Evolutionary conservation across 192 early-diverging fungal species (phyloP), one percentile per base, ranked within the genome.

Genomic region (Umbelopsis isabellina): DNA sequence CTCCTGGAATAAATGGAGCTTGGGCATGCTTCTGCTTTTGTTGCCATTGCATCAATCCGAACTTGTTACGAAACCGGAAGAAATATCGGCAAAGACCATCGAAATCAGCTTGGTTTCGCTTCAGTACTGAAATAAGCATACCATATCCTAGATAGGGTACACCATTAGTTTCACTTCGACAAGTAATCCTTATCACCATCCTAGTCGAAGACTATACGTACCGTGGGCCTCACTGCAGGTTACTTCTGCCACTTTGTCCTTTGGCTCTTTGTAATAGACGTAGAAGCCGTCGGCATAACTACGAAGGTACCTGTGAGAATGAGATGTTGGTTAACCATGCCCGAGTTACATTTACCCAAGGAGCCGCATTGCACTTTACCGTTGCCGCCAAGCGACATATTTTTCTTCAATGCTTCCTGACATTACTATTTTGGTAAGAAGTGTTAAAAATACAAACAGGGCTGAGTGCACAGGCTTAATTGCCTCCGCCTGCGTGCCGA

Each of bases 21-120:
- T 79, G 79, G 9, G 68, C 61, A 18, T 55, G 72, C 27, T 49
- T 68, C 21, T 71, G 69, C 25, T 84, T 82, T 69, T 86, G 84
- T 27, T 86, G 84, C 84, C 84, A 86, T 49, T 80, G 79, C 79
- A 80, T 80, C 9, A 86, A 68, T 9, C 84, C 84, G 33, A 84
- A 82, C 15, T 65, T 58, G 37, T 86, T 86, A 18, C 66, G 68
- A 65, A 81, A 86, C 25, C 77, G 76, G 4, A 80, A 47, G 70
- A 83, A 86, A 76, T 83, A 86, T 41, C 78, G 74, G 13, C 79
- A 73, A 22, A 86, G 72, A 51, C 84, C 84, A 67, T 86, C 84
- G 75, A 86, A 86, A 65, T 86, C 84, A 12, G 68, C 64, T 53
- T 86, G 84, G 33, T 86, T 86, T 20, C 75, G 65, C 76, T 81